Evolutionary conservation across 371 early-diverging fungal genomes (phyloP).

Genomic region (Smittium culicis): DNA sequence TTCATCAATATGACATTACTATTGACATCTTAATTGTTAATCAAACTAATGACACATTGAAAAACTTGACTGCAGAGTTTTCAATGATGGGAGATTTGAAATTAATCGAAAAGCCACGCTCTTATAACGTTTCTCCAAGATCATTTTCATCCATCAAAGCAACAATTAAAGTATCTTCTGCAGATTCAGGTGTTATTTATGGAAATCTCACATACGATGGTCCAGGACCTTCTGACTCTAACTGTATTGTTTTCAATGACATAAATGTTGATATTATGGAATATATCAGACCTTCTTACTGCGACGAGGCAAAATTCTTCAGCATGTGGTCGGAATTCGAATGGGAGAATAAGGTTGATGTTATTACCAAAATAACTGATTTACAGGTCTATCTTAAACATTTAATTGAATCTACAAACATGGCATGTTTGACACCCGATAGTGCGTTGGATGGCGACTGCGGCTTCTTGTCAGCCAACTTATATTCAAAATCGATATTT

Average conservation of each 20-base stretch:
- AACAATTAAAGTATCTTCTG: slow-evolving; percentile 92
- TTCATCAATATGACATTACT: slow-evolving; percentile 92
- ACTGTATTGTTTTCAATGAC: slow-evolving; percentile 85
- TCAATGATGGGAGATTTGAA: slow-evolving; percentile 93
- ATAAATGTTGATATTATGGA: slow-evolving; percentile 98
- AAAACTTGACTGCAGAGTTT: slow-evolving; percentile 94
- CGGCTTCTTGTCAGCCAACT: slow-evolving; percentile 88
- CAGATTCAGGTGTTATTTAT: slow-evolving; percentile 94
- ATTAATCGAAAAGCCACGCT: slow-evolving; percentile 85
- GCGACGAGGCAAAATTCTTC: slow-evolving; percentile 87
- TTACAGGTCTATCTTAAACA: slow-evolving; percentile 70
- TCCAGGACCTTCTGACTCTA: slow-evolving; percentile 60
- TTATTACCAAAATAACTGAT: slow-evolving; percentile 76
- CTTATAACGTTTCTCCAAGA: slow-evolving; percentile 80
- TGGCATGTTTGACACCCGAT: slow-evolving; percentile 88
- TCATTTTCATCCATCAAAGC: slow-evolving; percentile 89
- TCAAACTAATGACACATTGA: slow-evolving; percentile 90
- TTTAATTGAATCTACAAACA: slow-evolving; percentile 86
- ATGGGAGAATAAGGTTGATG: slow-evolving; percentile 98
- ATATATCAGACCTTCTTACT: slow-evolving; percentile 85
- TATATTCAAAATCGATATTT: slow-evolving; percentile 89
- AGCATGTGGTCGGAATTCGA: slow-evolving; percentile 97
- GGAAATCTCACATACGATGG: slow-evolving; percentile 95
- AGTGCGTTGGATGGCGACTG: slow-evolving; percentile 85
- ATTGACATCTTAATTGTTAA: slow-evolving; percentile 96